phyloP scores from a whole-genome alignment of 176 grass and related monocot genomes.

The Oryza glumipatula region DNA sequence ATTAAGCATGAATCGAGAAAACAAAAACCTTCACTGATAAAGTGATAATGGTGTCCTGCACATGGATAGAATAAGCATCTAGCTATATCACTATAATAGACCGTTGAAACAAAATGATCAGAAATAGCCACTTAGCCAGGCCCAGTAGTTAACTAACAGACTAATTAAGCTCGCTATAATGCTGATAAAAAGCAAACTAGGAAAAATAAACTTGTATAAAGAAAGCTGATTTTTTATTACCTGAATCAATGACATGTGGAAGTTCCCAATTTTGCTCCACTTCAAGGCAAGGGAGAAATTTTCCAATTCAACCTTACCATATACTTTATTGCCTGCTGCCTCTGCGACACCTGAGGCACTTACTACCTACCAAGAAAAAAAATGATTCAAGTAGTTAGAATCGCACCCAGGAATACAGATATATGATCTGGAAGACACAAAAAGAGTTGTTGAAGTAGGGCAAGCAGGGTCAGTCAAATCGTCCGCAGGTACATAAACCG shows the following conservation, averaged over 20 bases:
- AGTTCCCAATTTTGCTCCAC: slow-evolving; percentile 86
- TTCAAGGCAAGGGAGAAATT: slow-evolving; percentile 80
- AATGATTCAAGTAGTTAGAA: slow-evolving; percentile 19
- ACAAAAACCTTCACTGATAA: slow-evolving; percentile 1
- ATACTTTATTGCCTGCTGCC: slow-evolving; percentile 75
- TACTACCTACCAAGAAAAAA: slow-evolving; percentile 58
- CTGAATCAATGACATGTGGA: slow-evolving; percentile 91
- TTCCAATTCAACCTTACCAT: slow-evolving; percentile 65
- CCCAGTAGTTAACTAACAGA: neutral
- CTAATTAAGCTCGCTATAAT: neutral
- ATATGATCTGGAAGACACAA: neutral
- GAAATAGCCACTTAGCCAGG: neutral
- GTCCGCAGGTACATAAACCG: too few relatives aligned
- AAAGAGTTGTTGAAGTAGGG: slow-evolving; percentile 8
- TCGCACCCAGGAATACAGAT: neutral
- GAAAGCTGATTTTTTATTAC: slow-evolving; percentile 41
- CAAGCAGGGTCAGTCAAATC: neutral
- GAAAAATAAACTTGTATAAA: slow-evolving; percentile 14
- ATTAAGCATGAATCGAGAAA: neutral
- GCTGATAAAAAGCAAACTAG: neutral
- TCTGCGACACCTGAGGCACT: slow-evolving; percentile 63
- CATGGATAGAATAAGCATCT: neutral
- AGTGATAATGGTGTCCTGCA: neutral
- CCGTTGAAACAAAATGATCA: neutral
- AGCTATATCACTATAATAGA: neutral